Base-by-base conservation (phyloP, 129 eudicot genomes). In the Lactuca saligna region DNA sequence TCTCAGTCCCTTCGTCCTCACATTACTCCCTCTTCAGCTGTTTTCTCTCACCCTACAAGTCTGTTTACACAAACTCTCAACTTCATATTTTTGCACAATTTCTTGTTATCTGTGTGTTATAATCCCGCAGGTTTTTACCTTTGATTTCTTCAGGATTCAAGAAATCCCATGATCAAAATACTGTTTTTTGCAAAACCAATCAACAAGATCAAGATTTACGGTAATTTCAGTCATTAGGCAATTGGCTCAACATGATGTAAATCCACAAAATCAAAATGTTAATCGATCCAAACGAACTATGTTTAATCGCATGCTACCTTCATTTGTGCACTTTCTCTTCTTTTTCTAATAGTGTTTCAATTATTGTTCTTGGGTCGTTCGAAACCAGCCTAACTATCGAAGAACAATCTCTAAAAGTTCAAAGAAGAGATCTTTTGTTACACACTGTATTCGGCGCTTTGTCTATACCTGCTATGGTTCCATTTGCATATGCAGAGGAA, bases 351-450 rank as follows among this genome's bases (percentile, higher is more conserved):
- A 29, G 16, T 8, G 15, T 50, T 50, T n/a, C 25, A 48, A 53
- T 17, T 20, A n/a, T 54, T 64, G 17, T 41, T 56, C 7, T 63
- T 7, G 46, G 58, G 48, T 54, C 7, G 7, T 54, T 42, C 35
- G 15, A 20, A 39, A 39, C 3, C 84, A 82, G 87, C 67, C 62
- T 61, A 66, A 42, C 13, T 13, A 49, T 70, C 71, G 53, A 59
- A 29, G 75, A 85, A 56, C 78, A 69, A 66, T 63, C 82, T 32
- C 64, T 76, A 7, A 76, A 76, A 73, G 66, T 57, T 79, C 78
- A 77, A 63, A 87, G 97, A 80, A 85, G 97, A 78, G 83, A 83
- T 66, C 78, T 84, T 14, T 57, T 87, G 78, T 58, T 85, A 33
- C 87, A 83, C 37, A 69, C 87, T 14, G 69, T 67, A 17, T 49